Conservation (phyloP, 208 protist genomes). For the Acanthamoeba healyi region DNA sequence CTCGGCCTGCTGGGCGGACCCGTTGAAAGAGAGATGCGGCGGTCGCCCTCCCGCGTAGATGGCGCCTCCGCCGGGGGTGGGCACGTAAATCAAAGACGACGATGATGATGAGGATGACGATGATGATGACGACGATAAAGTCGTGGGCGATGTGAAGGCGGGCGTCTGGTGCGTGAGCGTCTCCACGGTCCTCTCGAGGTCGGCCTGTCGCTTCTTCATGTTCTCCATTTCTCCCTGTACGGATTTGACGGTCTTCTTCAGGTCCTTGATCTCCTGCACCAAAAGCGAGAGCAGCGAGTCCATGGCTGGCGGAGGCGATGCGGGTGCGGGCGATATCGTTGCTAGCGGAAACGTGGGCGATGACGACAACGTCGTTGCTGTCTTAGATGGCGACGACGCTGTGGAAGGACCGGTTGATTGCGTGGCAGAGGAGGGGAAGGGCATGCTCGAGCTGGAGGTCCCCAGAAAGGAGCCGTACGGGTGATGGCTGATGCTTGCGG, state of each 20-base stretch:
- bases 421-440: not conserved
- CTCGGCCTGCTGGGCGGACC: not conserved
- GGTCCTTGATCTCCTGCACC: conserved; percentile 23
- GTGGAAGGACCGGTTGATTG: not conserved
- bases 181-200: not conserved
- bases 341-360: not conserved
- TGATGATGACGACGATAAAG: not conserved
- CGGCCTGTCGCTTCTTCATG: conserved; percentile 6
- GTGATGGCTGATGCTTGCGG: not conserved
- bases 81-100: not conserved
- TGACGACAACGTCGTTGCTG: not conserved
- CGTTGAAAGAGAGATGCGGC: not conserved
- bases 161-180: not conserved
- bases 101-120: not conserved
- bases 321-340: too few species aligned
- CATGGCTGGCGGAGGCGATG: not conserved
- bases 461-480: too few species aligned
- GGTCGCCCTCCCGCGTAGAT: not conserved
- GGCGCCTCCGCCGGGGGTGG: not conserved
- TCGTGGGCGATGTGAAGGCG: not conserved
- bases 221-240: not conserved
- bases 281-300: conserved; percentile 28
- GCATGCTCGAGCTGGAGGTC: not conserved
- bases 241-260: not conserved
- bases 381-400: not conserved